A percentile compares a stretch with the other conserved stretches of the same genome.
Conservation (phyloP, 129 eudicot species). For the Apium graveolens region DNA sequence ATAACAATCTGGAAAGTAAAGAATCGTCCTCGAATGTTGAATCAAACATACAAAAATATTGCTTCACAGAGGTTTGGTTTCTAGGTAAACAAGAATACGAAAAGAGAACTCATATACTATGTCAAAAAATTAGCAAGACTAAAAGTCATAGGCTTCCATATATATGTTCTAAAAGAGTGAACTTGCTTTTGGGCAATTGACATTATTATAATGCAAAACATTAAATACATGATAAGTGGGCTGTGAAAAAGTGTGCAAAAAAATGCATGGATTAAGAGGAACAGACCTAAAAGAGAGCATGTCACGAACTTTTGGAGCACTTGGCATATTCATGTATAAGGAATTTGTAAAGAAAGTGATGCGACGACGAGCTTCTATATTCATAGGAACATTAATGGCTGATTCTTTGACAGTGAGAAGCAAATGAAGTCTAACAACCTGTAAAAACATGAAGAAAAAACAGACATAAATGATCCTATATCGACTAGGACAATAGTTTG, state of each 20-base stretch:
- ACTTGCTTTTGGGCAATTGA: neutral
- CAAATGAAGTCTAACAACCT: conserved; percentile 89
- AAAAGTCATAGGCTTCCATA: neutral
- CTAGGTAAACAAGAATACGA: neutral
- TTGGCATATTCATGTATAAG: conserved; percentile 89
- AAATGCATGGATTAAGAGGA: neutral
- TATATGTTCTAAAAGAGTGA: neutral
- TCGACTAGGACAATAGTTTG: conserved; percentile 7
- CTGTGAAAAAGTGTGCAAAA: neutral
- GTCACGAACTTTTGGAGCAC: conserved; percentile 87
- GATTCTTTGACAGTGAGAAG: conserved; percentile 95
- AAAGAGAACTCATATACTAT: neutral
- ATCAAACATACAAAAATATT: neutral
- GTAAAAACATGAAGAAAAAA: conserved; percentile 9
- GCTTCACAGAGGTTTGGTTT: neutral
- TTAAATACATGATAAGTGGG: neutral
- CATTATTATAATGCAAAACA: neutral
- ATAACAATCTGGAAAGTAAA: neutral
- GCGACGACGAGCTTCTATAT: conserved; percentile 97
- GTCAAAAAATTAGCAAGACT: neutral
- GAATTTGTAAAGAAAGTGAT: conserved; percentile 95
- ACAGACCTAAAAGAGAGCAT: conserved; percentile 97
- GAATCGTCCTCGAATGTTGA: neutral
- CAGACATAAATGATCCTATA: conserved; percentile 1
- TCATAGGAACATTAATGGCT: conserved; percentile 92